Evolutionary conservation across 2,329 filamentous ascomycete species (phyloP), one percentile per base, ranked within the genome.

Genomic region (Venturia nashicola): DNA sequence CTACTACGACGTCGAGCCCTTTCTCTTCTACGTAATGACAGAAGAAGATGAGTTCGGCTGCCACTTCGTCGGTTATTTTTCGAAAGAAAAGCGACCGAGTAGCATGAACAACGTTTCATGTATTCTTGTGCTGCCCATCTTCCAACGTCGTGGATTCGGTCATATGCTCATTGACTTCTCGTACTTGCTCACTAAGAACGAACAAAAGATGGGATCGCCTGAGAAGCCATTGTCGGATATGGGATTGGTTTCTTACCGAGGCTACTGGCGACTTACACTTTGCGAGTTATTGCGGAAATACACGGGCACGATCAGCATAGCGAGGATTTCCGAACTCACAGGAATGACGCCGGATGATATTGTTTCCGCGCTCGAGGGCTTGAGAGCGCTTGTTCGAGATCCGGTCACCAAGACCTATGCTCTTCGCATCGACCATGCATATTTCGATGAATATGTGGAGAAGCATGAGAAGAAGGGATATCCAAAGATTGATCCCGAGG

Each of bases 41-140:
- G 94, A 96, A 70, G 93, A 92, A 69, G 90, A 97, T 71, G 88
- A 94, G 64, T 84, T 88, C 20, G 93, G 93, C 20, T 97, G 94
- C 72, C 94, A 97, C 73, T 94, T 99, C 69, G 93, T 97, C 34
- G 94, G 94, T n/a, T 99, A 99, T 73, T 99, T 99, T 71, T 97
- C 94, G 61, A 99, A 99, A 74, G 94, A 99, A 77, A 99, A 99
- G 77, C 83, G 95, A 54, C 88, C 91, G 2, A 93, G 90, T 74
- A 96, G 91, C 66, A 88, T 92, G 69, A 97, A 99, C 75, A 99
- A 99, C 68, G 94, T 99, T 59, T 97, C 91, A 9, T 99, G 94
- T 75, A 99, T 99, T 69, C 79, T 99, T 59, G 96, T 96, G 4
- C 79, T 99, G 46, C 94, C 94, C 0, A 97, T 97, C 63, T 94